Evolutionary conservation across 192 early-diverging fungal genomes (phyloP).

Genomic region (Backusella mclennaniae): DNA sequence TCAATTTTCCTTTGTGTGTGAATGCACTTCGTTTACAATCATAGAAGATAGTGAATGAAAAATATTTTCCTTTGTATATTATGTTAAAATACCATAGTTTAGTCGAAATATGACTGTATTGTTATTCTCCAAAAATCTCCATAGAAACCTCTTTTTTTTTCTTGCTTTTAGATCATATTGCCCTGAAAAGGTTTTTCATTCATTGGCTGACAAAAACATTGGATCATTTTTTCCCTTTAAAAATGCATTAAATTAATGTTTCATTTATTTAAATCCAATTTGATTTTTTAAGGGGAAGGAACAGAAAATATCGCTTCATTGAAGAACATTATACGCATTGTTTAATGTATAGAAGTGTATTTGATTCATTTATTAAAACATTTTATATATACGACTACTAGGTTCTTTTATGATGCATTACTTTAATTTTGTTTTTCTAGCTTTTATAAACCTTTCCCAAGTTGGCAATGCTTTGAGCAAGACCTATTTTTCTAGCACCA

Average conservation of each 20-base stretch:
- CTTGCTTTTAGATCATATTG: too few species aligned
- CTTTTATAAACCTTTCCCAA: background rate
- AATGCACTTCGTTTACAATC: too few species aligned
- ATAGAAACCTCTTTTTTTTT: background rate
- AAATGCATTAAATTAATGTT: background rate
- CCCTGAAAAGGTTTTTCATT: too few species aligned
- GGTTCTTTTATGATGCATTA: background rate
- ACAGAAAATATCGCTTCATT: background rate
- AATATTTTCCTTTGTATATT: too few species aligned
- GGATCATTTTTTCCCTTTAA: background rate
- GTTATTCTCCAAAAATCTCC: background rate
- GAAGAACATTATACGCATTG: background rate
- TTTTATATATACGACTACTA: background rate
- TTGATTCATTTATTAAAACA: background rate
- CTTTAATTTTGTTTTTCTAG: background rate
- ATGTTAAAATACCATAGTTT: background rate
- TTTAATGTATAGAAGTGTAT: background rate
- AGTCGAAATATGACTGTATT: background rate
- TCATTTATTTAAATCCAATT: background rate
- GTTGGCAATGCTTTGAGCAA: background rate
- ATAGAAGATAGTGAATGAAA: too few species aligned
- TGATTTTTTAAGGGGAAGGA: background rate
- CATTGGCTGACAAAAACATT: too few species aligned
- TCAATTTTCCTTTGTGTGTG: too few species aligned
- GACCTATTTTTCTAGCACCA: background rate